Evolutionary conservation across 164 flowering plant genomes (phyloP).

Genomic region (Brasenia schreberi): DNA sequence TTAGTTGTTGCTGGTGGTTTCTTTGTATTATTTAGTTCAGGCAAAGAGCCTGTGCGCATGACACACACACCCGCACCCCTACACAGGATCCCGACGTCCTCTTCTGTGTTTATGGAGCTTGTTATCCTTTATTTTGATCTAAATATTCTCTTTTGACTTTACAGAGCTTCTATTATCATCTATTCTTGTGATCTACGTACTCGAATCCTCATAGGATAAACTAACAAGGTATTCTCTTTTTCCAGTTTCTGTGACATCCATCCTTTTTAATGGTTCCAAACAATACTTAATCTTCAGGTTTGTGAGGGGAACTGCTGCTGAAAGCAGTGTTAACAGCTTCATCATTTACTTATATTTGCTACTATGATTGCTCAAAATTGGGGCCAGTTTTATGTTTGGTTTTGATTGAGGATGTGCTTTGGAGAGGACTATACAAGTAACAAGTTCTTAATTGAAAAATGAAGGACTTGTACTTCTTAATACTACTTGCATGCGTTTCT

Average conservation of each 20-base stretch:
- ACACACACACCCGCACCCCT: not conserved
- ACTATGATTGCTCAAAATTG: too few species aligned
- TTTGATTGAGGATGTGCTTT: too few species aligned
- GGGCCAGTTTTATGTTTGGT: too few species aligned
- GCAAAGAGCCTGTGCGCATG: conserved; percentile 17
- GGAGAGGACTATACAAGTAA: too few species aligned
- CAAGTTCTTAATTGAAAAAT: too few species aligned
- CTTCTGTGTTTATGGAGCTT: too few species aligned
- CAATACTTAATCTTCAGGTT: conserved; percentile 33
- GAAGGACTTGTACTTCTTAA: too few species aligned
- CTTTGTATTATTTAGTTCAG: conserved; percentile 88
- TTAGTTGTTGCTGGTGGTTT: conserved; percentile 86
- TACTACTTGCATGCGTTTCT: too few species aligned
- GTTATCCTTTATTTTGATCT: too few species aligned
- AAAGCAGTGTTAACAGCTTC: conserved; percentile 30
- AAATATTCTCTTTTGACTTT: too few species aligned
- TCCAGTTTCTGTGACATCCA: not conserved
- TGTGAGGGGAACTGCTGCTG: conserved; percentile 82
- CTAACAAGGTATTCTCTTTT: conserved; percentile 44
- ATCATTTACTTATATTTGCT: too few species aligned
- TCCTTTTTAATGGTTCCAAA: not conserved
- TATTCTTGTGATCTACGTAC: conserved; percentile 59
- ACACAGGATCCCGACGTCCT: not conserved
- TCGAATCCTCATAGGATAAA: conserved; percentile 90
- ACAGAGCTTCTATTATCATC: conserved; percentile 71